Evolutionary conservation across 1,284 basidiomycete species (phyloP).

Genomic region (Leccinum insolens): DNA sequence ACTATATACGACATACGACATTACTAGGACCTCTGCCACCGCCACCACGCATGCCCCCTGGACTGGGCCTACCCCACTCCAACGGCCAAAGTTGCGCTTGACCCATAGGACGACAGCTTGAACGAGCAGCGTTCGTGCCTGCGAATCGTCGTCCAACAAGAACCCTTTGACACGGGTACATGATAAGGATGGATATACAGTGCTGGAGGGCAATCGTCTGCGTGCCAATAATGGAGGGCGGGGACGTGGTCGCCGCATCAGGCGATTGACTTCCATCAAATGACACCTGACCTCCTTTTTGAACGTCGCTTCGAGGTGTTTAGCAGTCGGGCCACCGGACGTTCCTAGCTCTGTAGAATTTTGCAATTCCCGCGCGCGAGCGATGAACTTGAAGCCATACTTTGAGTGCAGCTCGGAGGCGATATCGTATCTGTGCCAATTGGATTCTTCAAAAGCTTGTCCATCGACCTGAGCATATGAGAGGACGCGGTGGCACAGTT

Average conservation of each 20-base stretch:
- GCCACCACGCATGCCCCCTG: too few species aligned
- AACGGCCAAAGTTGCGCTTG: slow-evolving; percentile 87
- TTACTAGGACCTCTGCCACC: too few species aligned
- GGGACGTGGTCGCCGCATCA: slow-evolving; percentile 82
- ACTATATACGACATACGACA: too few species aligned
- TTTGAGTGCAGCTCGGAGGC: slow-evolving; percentile 87
- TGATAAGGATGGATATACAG: slow-evolving; percentile 62
- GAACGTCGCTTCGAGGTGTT: slow-evolving; percentile 86
- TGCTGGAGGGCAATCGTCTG: slow-evolving; percentile 94
- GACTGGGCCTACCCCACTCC: too few species aligned
- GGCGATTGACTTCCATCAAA: slow-evolving; percentile 79
- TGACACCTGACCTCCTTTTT: slow-evolving; percentile 81
- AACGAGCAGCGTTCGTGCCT: slow-evolving; percentile 80
- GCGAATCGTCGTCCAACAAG: slow-evolving; percentile 77
- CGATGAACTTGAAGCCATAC: slow-evolving; percentile 97
- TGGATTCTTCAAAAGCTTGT: slow-evolving; percentile 77
- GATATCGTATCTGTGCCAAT: slow-evolving; percentile 76
- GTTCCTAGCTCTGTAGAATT: slow-evolving; percentile 78
- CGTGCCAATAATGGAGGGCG: slow-evolving; percentile 89
- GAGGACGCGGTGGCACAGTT: slow-evolving; percentile 76
- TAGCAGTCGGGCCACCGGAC: slow-evolving; percentile 78
- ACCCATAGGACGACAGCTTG: slow-evolving; percentile 93
- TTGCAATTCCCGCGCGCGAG: slow-evolving; percentile 86
- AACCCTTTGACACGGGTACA: slow-evolving; percentile 90
- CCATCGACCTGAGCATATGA: slow-evolving; percentile 87